A percentile compares a stretch with the other conserved stretches of the same genome.
These are phyloP conservation scores for Nosema muscidifuracis DNA, from an alignment of 371 early-diverging fungal species.

Conservation along the genomic window DNA sequence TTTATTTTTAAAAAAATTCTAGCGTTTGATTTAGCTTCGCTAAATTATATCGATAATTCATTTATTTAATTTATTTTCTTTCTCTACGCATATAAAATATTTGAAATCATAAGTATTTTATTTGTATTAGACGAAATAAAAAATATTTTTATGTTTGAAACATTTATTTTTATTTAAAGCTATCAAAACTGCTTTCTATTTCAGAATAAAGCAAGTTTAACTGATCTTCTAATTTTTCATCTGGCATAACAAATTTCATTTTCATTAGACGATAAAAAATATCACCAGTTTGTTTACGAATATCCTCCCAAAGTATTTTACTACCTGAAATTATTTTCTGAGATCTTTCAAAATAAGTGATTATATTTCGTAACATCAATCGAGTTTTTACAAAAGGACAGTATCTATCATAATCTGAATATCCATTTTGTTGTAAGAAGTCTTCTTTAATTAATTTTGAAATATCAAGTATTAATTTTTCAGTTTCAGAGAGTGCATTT, in stretches of 20 bases:
- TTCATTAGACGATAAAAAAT: slow-evolving; percentile 85
- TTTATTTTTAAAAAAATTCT: too few relatives aligned
- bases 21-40: too few relatives aligned
- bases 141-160: too few relatives aligned
- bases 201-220: slow-evolving; percentile 23
- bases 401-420: slow-evolving; percentile 94
- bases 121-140: too few relatives aligned
- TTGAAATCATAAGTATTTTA: too few relatives aligned
- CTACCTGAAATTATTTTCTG: slow-evolving; percentile 56
- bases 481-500: slow-evolving; percentile 88
- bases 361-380: slow-evolving; percentile 93
- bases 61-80: too few relatives aligned
- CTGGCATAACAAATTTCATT: slow-evolving; percentile 80
- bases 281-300: slow-evolving; percentile 82
- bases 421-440: slow-evolving; percentile 99
- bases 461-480: slow-evolving; percentile 94
- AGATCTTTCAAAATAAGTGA: slow-evolving; percentile 85
- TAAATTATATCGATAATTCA: too few relatives aligned
- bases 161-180: background rate
- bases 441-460: slow-evolving; percentile 98
- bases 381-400: slow-evolving; percentile 98
- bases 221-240: slow-evolving; percentile 17
- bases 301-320: slow-evolving; percentile 75
- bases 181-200: slow-evolving; percentile 18
- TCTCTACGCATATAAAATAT: too few relatives aligned